These are phyloP conservation scores for Populus pruinosa DNA, from an alignment of 345 rosid species.

Conservation along the genomic window DNA sequence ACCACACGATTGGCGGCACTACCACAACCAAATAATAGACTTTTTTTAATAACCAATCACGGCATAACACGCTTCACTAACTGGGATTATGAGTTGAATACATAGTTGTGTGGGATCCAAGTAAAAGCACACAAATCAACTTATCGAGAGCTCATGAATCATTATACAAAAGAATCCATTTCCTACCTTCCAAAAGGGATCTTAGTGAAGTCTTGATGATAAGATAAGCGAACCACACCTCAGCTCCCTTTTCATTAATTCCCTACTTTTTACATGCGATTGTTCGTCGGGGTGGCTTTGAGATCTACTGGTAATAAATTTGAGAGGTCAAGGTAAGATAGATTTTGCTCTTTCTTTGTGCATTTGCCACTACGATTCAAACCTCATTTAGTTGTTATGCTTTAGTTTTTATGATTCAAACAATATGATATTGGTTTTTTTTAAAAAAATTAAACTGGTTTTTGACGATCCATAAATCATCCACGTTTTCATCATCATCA, in stretches of 20 bases:
- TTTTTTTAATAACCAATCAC: not conserved
- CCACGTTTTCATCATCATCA: no score
- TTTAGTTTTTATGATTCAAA: no score
- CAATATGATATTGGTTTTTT: no score
- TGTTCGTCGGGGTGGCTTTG: not conserved
- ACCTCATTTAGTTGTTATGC: no score
- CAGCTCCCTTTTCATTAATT: not conserved
- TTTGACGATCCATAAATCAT: no score
- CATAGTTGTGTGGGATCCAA: conserved; percentile 2
- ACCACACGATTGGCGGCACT: no score
- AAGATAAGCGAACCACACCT: conserved; percentile 4
- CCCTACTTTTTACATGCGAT: not conserved
- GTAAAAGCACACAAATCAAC: not conserved
- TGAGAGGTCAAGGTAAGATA: no score
- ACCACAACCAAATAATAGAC: no score
- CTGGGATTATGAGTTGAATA: not conserved
- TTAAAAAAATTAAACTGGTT: no score
- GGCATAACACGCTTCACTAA: not conserved
- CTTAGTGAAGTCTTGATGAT: not conserved
- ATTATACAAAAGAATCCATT: conserved; percentile 24
- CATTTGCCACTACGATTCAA: no score
- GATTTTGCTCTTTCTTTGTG: no score
- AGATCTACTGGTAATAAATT: no score
- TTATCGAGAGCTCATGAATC: conserved; percentile 15
- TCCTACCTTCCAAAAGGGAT: conserved; percentile 27